Evolutionary conservation across 1,284 basidiomycete species (phyloP), one percentile per base, ranked within the genome.

Genomic region (Cutaneotrichosporon cyanovorans): DNA sequence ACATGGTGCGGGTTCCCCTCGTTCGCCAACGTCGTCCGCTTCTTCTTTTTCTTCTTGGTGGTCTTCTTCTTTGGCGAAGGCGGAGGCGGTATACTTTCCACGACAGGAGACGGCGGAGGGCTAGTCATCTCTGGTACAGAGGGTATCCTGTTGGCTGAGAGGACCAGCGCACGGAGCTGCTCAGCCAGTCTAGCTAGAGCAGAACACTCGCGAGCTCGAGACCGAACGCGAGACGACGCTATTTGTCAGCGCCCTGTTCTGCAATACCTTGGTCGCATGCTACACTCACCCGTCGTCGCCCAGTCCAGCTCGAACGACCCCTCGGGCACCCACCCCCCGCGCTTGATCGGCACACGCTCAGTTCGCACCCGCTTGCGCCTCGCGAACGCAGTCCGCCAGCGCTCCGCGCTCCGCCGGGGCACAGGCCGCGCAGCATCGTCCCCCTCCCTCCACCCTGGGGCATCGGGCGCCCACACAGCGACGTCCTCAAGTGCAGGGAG

Each of bases 1-100:
- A 89, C 77, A 72, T 90, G 88, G 69, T 92, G 88, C 5, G 87
- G 88, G 63, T 91, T 91, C 37, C 85, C 85, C 42, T 85, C 85
- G 65, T 90, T 89, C 23, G 87, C 86, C 16, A 87, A 73, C 3
- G 83, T 82, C 40, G 84, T 84, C 38, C 85, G 78, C 70, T 89
- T 90, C 79, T 90, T 91, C 79, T 90, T 89, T 77, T 87, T 88
- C 50, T 73, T 69, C 72, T 67, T 75, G 64, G 74, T 76, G 61
- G 70, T 67, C 44, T 46, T 53, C 14, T 36, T 40, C 28, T 47
- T 16, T 16, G 23, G 2, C 2, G 36, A 3, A 3, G 42, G 32
- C 23, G 35, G 42, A 16, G 45, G 41, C 16, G 25, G 37, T 9
- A 37, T 19, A 14, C 21, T 16, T 0, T n/a, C 7, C n/a, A 25